phyloP scores from a whole-genome alignment of 1,284 basidiomycete genomes.

The Cryptococcus deneoformans region DNA sequence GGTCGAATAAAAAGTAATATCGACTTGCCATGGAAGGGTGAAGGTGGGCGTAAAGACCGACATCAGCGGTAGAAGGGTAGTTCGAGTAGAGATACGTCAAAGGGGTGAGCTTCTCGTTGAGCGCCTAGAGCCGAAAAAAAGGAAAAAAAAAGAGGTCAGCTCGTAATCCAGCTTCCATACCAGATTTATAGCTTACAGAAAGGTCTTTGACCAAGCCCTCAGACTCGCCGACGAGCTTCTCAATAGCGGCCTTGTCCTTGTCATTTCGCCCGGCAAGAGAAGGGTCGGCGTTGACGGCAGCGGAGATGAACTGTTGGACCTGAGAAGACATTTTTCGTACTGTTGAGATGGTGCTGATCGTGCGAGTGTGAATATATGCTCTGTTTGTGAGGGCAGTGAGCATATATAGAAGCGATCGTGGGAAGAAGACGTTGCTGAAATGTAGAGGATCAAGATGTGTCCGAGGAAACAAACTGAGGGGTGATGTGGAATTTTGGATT shows the following conservation, averaged over 20 bases:
- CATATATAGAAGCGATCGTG: constrained; percentile 1
- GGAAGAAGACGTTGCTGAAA: neutral
- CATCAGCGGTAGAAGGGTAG: constrained; percentile 79
- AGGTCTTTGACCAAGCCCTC: constrained; percentile 38
- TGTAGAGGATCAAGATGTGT: neutral
- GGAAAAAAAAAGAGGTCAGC: neutral
- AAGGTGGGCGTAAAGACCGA: constrained; percentile 76
- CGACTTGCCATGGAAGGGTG: constrained; percentile 70
- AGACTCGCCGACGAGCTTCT: constrained; percentile 32
- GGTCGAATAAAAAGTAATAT: neutral
- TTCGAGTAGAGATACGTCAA: constrained; percentile 76
- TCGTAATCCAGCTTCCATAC: neutral
- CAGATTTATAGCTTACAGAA: constrained; percentile 24
- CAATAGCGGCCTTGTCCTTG: constrained; percentile 41
- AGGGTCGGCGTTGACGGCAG: constrained; percentile 41
- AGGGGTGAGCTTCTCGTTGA: constrained; percentile 69
- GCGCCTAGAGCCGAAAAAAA: constrained; percentile 53
- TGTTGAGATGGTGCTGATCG: neutral
- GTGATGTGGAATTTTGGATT: too few relatives aligned
- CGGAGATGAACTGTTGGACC: constrained; percentile 39
- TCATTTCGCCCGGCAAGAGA: constrained; percentile 35
- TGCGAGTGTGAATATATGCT: constrained; percentile 5
- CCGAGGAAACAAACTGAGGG: too few relatives aligned
- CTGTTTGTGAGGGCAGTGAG: constrained; percentile 1
- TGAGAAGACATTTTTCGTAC: constrained; percentile 31